Percentiles rank a stretch among this genome's conserved stretches.
Conservation (phyloP, 2,329 filamentous ascomycete species). For the Ustilaginoidea virens region DNA sequence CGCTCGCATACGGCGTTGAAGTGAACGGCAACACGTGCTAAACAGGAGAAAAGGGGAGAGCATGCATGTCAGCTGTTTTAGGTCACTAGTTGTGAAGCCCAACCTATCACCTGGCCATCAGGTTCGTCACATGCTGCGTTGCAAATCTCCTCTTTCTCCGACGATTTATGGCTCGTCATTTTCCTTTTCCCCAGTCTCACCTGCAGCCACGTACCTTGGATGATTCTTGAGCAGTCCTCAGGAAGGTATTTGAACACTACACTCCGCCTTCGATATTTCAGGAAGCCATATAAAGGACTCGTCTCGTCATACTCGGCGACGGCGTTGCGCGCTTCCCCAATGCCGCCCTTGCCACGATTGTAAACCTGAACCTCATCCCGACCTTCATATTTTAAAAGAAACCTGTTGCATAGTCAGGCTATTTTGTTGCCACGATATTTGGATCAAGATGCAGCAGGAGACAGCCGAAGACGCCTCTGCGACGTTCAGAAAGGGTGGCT, state of each 20-base stretch:
- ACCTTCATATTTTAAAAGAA: slow-evolving; percentile 79
- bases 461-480: no score
- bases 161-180: no score
- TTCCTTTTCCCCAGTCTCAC: not conserved
- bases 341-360: slow-evolving; percentile 62
- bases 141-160: no score
- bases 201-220: slow-evolving; percentile 57
- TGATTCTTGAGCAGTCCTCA: slow-evolving; percentile 73
- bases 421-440: not conserved
- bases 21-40: slow-evolving; percentile 70
- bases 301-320: slow-evolving; percentile 68
- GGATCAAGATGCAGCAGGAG: not conserved
- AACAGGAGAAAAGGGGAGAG: no score
- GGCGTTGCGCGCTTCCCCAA: slow-evolving; percentile 65
- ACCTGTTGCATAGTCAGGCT: slow-evolving; percentile 41
- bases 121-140: no score
- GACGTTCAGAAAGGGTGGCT: no score
- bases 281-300: slow-evolving; percentile 81
- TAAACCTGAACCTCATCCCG: slow-evolving; percentile 79
- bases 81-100: no score
- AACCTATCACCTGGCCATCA: no score
- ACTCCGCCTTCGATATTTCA: slow-evolving; percentile 79
- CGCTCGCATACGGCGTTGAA: slow-evolving; percentile 51
- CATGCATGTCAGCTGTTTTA: no score
- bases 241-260: slow-evolving; percentile 88